phyloP scores from a whole-genome alignment of 371 early-diverging fungal species.

The Hamiltosporidium tvaerminnensis region DNA sequence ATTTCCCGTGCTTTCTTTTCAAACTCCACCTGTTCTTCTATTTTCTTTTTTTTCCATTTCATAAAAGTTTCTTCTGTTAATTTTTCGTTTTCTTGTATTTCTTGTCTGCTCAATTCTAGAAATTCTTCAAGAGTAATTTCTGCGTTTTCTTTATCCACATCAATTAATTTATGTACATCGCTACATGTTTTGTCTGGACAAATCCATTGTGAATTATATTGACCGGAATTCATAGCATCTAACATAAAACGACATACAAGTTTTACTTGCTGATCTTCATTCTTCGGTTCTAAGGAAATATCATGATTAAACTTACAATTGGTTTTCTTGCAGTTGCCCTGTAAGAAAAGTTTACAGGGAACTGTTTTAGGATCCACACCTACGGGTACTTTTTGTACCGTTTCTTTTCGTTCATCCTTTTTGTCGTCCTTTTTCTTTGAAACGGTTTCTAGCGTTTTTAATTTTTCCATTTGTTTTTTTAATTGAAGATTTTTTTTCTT shows the following conservation, averaged over 20 bases:
- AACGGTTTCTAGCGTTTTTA: constrained; percentile 18
- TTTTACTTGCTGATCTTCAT: constrained; percentile 2
- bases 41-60: constrained; percentile 45
- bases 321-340: constrained; percentile 39
- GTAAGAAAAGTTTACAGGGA: constrained; percentile 41
- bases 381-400: constrained; percentile 43
- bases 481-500: constrained; percentile 31
- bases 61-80: constrained; percentile 49
- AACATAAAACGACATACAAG: constrained; percentile 46
- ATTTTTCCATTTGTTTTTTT: constrained; percentile 25
- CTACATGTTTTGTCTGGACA: constrained; percentile 40
- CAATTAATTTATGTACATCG: constrained; percentile 38
- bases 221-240: constrained; percentile 49
- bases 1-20: constrained; percentile 36
- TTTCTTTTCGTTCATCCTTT: constrained; percentile 12
- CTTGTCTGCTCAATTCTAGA: constrained; percentile 43
- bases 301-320: constrained; percentile 50
- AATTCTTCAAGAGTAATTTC: constrained; percentile 49
- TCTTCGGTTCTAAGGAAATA: constrained; percentile 7
- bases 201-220: constrained; percentile 39
- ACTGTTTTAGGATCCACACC: constrained; percentile 50
- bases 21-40: constrained; percentile 37
- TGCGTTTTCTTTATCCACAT: constrained; percentile 25
- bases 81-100: constrained; percentile 34
- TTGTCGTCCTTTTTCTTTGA: constrained; percentile 17